These are phyloP conservation scores for Rhododendron molle DNA, from an alignment of 148 eudicot genomes.

Conservation along the genomic window DNA sequence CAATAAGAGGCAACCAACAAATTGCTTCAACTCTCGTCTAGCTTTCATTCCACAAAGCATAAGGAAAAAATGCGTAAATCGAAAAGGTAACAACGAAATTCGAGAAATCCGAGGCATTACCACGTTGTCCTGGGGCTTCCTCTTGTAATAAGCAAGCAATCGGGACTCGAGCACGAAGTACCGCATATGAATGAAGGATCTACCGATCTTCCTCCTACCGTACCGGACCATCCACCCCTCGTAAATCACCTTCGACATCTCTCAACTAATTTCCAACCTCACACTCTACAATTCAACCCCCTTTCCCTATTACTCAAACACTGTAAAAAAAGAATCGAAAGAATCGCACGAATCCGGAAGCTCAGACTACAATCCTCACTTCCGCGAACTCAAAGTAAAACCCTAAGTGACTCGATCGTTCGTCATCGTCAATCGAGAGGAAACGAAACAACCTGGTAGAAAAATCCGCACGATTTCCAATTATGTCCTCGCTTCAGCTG, in stretches of 20 bases:
- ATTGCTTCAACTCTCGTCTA: background rate
- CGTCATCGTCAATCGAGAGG: background rate
- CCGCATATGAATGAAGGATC: conserved; percentile 95
- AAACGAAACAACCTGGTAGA: conserved; percentile 1
- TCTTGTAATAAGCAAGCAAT: conserved; percentile 91
- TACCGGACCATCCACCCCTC: conserved; percentile 99
- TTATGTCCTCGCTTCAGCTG: background rate
- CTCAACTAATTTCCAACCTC: background rate
- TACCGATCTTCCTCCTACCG: conserved; percentile 88
- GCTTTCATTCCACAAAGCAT: background rate
- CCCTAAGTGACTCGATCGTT: conserved; percentile 2
- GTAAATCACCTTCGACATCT: conserved; percentile 66
- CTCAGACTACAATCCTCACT: conserved; percentile 7
- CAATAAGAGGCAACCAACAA: background rate
- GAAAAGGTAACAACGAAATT: background rate
- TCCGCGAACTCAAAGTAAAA: conserved; percentile 8
- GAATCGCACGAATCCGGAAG: conserved; percentile 17
- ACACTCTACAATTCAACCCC: conserved; percentile 12
- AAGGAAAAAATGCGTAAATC: background rate
- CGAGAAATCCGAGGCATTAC: conserved; percentile 23
- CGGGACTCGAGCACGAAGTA: conserved; percentile 88
- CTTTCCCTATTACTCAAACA: background rate
- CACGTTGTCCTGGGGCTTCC: conserved; percentile 95
- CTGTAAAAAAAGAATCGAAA: background rate
- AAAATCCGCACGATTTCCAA: background rate